Conservation (phyloP, 257 asterid species). For the Penstemon newberryi region DNA sequence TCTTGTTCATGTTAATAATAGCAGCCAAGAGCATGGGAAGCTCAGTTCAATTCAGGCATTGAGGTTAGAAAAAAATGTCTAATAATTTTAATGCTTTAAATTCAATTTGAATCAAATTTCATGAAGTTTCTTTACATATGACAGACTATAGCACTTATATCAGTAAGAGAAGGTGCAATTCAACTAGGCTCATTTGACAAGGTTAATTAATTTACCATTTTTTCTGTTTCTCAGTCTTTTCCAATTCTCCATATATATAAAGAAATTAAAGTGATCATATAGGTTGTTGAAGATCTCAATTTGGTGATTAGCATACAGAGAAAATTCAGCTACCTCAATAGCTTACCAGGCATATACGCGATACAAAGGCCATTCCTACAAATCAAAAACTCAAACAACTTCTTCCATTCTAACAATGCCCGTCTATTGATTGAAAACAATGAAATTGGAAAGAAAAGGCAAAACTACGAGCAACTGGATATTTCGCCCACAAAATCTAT, state of each 20-base stretch:
- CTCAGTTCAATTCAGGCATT: conserved; percentile 82
- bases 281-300: conserved; percentile 68
- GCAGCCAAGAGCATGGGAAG: conserved; percentile 92
- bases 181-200: conserved; percentile 82
- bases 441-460: conserved; percentile 48
- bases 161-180: conserved; percentile 75
- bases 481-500: conserved; percentile 45
- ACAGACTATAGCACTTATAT: conserved; percentile 75
- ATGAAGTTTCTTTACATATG: conserved; percentile 18
- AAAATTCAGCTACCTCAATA: conserved; percentile 67
- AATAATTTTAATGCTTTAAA: not conserved
- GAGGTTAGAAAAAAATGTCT: conserved; percentile 44
- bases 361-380: conserved; percentile 58
- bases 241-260: not conserved
- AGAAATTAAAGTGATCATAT: not conserved
- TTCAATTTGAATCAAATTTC: conserved; percentile 23
- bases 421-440: conserved; percentile 26
- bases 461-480: conserved; percentile 32
- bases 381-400: conserved; percentile 32
- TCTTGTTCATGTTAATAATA: conserved; percentile 21
- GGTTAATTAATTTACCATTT: conserved; percentile 30
- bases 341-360: conserved; percentile 62
- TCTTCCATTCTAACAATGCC: conserved; percentile 31
- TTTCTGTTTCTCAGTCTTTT: not conserved
- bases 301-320: conserved; percentile 66